phyloP scores from a whole-genome alignment of 345 rosid species.

The Trapa bicornis region DNA sequence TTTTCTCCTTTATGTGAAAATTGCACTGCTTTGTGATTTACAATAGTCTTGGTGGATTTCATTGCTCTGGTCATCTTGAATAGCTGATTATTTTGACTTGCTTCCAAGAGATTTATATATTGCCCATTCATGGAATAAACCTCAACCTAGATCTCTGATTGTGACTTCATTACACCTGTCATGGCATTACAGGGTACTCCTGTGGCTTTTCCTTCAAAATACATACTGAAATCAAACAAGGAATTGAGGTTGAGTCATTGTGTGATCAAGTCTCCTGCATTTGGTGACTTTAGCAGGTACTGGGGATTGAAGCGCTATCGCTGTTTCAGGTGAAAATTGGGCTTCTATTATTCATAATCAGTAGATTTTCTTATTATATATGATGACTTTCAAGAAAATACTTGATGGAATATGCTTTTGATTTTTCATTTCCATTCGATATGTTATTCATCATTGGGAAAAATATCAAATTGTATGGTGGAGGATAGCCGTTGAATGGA shows the following conservation, averaged over 20 bases:
- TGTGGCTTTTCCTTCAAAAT: conserved; percentile 39
- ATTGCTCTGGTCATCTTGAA: neutral
- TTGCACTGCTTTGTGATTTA: neutral
- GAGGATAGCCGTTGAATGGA: neutral
- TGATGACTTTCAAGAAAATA: neutral
- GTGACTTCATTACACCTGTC: neutral
- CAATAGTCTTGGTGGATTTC: neutral
- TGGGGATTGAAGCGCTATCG: conserved; percentile 26
- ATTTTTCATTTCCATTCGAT: neutral
- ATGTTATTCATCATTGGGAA: neutral
- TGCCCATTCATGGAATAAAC: neutral
- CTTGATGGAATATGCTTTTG: neutral
- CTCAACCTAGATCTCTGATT: neutral
- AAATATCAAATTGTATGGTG: neutral
- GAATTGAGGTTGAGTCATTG: conserved; percentile 36
- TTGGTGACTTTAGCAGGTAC: conserved; percentile 34
- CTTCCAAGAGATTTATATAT: neutral
- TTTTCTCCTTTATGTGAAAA: neutral
- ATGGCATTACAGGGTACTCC: conserved; percentile 50
- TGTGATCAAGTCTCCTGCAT: conserved; percentile 27
- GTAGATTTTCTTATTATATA: neutral
- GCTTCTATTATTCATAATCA: neutral
- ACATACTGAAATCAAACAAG: conserved; percentile 35
- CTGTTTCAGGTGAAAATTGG: conserved; percentile 34
- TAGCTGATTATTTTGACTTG: neutral